Percentiles rank a stretch among this genome's conserved stretches.
phyloP scores from a whole-genome alignment of 441 rosid genomes.

The Euphorbia celastroides region DNA sequence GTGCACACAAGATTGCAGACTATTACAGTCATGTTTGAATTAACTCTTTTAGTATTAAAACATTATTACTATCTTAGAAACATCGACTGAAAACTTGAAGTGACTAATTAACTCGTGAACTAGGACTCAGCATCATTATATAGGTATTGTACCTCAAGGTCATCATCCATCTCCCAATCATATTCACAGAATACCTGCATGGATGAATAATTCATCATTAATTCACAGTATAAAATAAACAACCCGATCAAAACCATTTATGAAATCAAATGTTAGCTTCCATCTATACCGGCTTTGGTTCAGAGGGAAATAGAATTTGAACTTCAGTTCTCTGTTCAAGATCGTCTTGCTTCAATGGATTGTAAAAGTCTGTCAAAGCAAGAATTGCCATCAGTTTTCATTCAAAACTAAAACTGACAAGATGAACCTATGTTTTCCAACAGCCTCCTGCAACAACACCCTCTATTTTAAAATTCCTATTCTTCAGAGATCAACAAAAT shows the following conservation, averaged over 20 bases:
- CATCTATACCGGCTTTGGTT: conserved; percentile 65
- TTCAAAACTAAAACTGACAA: conserved; percentile 1
- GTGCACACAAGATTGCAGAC: background rate
- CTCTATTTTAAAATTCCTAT: background rate
- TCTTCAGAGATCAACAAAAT: background rate
- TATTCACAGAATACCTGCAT: conserved; percentile 87
- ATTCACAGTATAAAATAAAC: background rate
- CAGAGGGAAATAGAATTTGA: conserved; percentile 66
- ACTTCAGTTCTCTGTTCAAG: conserved; percentile 84
- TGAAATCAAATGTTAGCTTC: conserved; percentile 8
- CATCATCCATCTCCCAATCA: conserved; percentile 93
- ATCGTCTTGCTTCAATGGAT: conserved; percentile 86
- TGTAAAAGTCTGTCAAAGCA: conserved; percentile 63
- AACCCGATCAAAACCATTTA: background rate
- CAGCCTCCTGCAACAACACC: background rate
- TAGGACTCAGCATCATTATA: conserved; percentile 8
- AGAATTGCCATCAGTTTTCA: background rate
- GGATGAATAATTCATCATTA: conserved; percentile 10
- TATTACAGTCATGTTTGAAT: background rate
- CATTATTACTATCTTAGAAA: background rate
- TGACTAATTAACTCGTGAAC: background rate
- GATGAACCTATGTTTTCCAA: background rate
- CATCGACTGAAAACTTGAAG: conserved; percentile 9
- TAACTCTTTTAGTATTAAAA: background rate
- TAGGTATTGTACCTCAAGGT: conserved; percentile 59